Base-by-base conservation (phyloP, 345 rosid species). In the Gossypium anomalum region DNA sequence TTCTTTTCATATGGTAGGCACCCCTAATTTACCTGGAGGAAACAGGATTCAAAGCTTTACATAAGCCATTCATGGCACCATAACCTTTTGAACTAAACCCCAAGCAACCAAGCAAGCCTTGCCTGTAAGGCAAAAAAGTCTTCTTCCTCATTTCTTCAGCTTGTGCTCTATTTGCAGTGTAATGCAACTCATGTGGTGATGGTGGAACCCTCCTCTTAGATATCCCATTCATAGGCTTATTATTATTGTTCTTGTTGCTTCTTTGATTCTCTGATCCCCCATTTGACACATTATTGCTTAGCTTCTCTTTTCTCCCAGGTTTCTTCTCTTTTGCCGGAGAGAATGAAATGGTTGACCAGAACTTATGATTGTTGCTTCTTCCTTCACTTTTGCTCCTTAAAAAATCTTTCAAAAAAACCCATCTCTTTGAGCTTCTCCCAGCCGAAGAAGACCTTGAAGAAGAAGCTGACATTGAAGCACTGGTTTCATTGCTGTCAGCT, bases 141-240 rank as follows among this genome's bases (percentile, higher is more conserved):
- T 85, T 93, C 90, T 90, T 95, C 88, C 88, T 95, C 98, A 95
- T 81, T 85, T 93, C 99, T 80, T 93, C 98, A 14, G 97, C 94
- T 45, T 95, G 99, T 29, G 98, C 98, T 85, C 94, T 87, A 64
- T 89, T 90, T 9, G 91, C 84, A 7, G 93, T 93, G 85, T 95
- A 95, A 83, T 93, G 99, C 56, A 95, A 29, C 85, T 95, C 99
- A 57, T 93, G 99, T 1, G 98, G 89, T 34, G 99, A 95, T 12
- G 86, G 84, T 8, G 95, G 93, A 22, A 82, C 76, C 67, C 97
- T 79, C 85, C 91, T 85, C 74, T 91, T 95, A 47, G 89, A 87
- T 1, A 86, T 78, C 14, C 84, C 88, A 55, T 88, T 86, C n/a
- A 78, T 74, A 49, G 88, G 87, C 82, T 85, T 90, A 77, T 72